phyloP scores from a whole-genome alignment of 1,284 basidiomycete genomes.

The Cystobasidiaceae sp. region DNA sequence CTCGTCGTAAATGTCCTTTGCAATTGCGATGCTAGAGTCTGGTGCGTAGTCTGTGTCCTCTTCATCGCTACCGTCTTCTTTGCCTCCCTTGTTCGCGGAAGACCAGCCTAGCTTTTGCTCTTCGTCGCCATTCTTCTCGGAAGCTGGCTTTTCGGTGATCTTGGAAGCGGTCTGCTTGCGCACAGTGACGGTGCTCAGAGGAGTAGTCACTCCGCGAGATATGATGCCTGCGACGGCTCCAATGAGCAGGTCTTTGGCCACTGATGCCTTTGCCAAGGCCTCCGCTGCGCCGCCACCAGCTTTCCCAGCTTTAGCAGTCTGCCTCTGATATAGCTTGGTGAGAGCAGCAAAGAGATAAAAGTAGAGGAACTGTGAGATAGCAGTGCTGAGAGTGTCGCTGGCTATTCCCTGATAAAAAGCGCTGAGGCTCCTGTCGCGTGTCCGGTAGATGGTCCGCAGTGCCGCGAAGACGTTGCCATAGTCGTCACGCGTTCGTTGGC shows the following conservation, averaged over 20 bases:
- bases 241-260: constrained; percentile 49
- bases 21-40: constrained; percentile 40
- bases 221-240: constrained; percentile 50
- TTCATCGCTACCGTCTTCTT: constrained; percentile 36
- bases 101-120: not conserved
- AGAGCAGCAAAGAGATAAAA: constrained; percentile 46
- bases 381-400: constrained; percentile 49
- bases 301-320: constrained; percentile 12
- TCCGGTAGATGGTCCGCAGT: constrained; percentile 34
- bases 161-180: constrained; percentile 47
- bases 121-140: not conserved
- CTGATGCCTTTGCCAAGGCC: constrained; percentile 39
- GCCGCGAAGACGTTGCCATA: constrained; percentile 29
- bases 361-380: constrained; percentile 48
- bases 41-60: constrained; percentile 43
- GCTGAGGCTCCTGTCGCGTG: constrained; percentile 36
- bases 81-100: not conserved
- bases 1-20: constrained; percentile 46
- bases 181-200: constrained; percentile 51
- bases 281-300: constrained; percentile 12
- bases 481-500: constrained; percentile 19
- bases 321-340: constrained; percentile 31
- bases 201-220: constrained; percentile 49
- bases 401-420: constrained; percentile 47
- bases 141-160: constrained; percentile 29